Evolutionary conservation across 768 basidiomycete genomes (phyloP), one percentile per base, ranked within the genome.

Genomic region (Pleurotus giganteus): DNA sequence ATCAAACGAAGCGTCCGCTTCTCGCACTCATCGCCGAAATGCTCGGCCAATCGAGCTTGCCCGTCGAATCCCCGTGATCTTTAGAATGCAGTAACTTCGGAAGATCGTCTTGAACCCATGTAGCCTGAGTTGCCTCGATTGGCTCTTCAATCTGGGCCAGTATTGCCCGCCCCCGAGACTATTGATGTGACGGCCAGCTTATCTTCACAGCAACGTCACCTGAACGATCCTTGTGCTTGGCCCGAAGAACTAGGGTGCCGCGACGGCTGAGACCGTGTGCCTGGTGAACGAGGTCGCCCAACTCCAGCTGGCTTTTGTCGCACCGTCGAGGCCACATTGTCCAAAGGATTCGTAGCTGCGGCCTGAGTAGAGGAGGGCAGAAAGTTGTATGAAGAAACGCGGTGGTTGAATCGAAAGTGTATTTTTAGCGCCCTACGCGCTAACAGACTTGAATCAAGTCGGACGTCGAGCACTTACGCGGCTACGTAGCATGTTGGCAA

Each of bases 81-180:
- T 24, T 19, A 8, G 13, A 24, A 37, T 37, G 19, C n/a, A 51
- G 19, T 4, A 34, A n/a, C 2, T 34, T 51, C 11, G 49, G 49
- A n/a, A 51, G 49, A 37, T 51, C 32, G 23, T 49, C 47, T 24
- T 7, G 15, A 37, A 36, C 49, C 49, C 49, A 51, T 21, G 8
- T n/a, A 11, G n/a, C 49, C 3, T 11, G 17, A 15, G 13, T 17
- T 9, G 29, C 3, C 4, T 21, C 1, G 3, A 23, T 28, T n/a
- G 26, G 17, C 17, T 21, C 2, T 17, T 27, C 2, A 17, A 51
- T 37, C 4, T 11, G 21, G 17, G 11, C 15, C 34, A 51, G 24
- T 2, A 51, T 34, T 8, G n/a, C 17, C 12, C n/a, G 15, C 24
- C 37, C 49, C 17, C 32, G n/a, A 8, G 7, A 3, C 15, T 34